A percentile compares a stretch with the other conserved stretches of the same genome.
Conservation (phyloP, 2,329 filamentous ascomycete species). For the Pseudocercospora eumusae region DNA sequence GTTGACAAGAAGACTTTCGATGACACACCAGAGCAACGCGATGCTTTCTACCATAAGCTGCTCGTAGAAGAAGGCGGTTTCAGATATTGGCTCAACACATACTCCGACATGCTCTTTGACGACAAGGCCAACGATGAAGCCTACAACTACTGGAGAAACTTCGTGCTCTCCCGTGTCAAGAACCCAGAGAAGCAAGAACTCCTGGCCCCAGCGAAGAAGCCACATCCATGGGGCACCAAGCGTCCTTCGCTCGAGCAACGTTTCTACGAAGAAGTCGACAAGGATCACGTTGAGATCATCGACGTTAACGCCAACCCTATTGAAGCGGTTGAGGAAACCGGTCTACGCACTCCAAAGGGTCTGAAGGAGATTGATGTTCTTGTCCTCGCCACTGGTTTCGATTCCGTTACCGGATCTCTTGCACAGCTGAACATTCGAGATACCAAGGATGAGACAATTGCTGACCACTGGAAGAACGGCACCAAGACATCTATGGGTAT, state of each 20-base stretch:
- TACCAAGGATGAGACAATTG: constrained; percentile 42
- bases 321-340: constrained; percentile 42
- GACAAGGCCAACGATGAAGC: constrained; percentile 44
- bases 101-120: constrained; percentile 43
- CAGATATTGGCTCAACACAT: constrained; percentile 43
- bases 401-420: constrained; percentile 42
- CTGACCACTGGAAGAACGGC: constrained; percentile 47
- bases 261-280: constrained; percentile 48
- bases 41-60: constrained; percentile 43
- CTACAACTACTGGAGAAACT: constrained; percentile 43
- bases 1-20: constrained; percentile 50
- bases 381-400: constrained; percentile 49
- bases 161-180: constrained; percentile 50
- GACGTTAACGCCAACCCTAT: constrained; percentile 47
- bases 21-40: constrained; percentile 52
- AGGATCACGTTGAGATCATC: constrained; percentile 45
- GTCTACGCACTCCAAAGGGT: constrained; percentile 45
- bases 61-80: constrained; percentile 45
- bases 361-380: constrained; percentile 49
- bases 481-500: constrained; percentile 47
- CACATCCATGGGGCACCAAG: constrained; percentile 54
- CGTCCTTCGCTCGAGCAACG: constrained; percentile 48
- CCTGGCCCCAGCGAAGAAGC: constrained; percentile 55
- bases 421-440: constrained; percentile 42
- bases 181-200: constrained; percentile 54